These are phyloP conservation scores for Glaciozyma martinii DNA, from an alignment of 768 basidiomycete genomes.

Conservation along the genomic window DNA sequence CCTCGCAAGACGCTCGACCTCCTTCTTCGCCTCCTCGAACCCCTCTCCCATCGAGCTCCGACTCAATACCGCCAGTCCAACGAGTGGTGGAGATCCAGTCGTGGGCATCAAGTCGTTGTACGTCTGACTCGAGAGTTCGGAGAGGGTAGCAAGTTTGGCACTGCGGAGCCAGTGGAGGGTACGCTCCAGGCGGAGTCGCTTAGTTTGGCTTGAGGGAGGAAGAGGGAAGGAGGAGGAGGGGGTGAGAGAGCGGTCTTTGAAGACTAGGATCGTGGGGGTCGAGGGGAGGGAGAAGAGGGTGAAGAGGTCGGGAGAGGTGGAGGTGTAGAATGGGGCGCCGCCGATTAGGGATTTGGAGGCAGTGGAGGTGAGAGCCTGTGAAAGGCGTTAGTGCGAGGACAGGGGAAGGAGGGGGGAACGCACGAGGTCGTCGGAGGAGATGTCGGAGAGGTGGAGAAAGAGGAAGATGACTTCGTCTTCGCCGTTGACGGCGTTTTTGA, in stretches of 20 bases:
- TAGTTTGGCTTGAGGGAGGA: constrained; percentile 22
- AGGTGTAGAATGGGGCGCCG: constrained; percentile 45
- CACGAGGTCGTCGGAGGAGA: constrained; percentile 38
- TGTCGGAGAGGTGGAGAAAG: constrained; percentile 46
- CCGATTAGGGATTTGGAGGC: constrained; percentile 50
- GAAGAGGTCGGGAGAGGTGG: constrained; percentile 41
- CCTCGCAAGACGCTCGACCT: not conserved
- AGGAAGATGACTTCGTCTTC: constrained; percentile 54
- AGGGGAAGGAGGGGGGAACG: constrained; percentile 9
- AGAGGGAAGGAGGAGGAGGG: constrained; percentile 35
- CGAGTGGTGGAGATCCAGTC: constrained; percentile 53
- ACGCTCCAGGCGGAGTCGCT: constrained; percentile 19
- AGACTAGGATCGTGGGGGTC: constrained; percentile 48
- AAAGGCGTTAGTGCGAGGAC: not conserved
- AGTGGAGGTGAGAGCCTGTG: constrained; percentile 51
- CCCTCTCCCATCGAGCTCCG: constrained; percentile 27
- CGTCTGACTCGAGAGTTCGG: constrained; percentile 66
- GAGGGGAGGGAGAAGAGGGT: constrained; percentile 26
- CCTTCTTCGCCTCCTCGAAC: not conserved
- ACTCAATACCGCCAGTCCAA: constrained; percentile 55
- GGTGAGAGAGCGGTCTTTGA: constrained; percentile 58
- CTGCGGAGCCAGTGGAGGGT: constrained; percentile 51
- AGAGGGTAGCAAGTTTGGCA: constrained; percentile 62
- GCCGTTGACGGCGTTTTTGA: constrained; percentile 34
- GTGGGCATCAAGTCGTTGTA: constrained; percentile 83